A percentile compares a stretch with the other conserved stretches of the same genome.
These are phyloP conservation scores for Trichoderma hamatum DNA, from an alignment of 2,329 filamentous ascomycete genomes.

Conservation along the genomic window DNA sequence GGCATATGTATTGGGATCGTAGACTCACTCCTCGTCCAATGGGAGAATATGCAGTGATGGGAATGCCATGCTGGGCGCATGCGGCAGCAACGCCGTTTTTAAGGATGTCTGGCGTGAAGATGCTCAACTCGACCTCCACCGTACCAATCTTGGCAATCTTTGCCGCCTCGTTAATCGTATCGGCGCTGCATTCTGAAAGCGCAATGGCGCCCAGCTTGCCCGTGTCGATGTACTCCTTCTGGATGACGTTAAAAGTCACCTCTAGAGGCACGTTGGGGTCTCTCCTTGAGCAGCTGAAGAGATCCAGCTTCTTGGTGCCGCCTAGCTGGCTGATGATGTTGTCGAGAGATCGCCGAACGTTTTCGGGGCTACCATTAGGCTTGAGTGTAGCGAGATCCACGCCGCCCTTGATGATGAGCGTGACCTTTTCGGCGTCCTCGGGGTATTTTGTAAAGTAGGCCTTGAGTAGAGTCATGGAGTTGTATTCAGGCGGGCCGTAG, in stretches of 20 bases:
- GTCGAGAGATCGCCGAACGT: conserved; percentile 60
- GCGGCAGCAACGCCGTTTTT: conserved; percentile 56
- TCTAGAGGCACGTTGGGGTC: conserved; percentile 54
- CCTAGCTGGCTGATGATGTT: conserved; percentile 54
- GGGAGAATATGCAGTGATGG: conserved; percentile 66
- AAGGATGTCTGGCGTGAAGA: conserved; percentile 53
- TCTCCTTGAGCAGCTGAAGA: conserved; percentile 62
- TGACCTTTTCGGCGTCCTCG: conserved; percentile 63
- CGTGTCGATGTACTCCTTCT: conserved; percentile 53
- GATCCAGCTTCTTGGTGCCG: conserved; percentile 63
- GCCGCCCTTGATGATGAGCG: conserved; percentile 65
- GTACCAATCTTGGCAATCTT: conserved; percentile 49
- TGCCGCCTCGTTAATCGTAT: conserved; percentile 53
- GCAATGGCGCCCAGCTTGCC: conserved; percentile 56
- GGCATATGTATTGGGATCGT: neutral
- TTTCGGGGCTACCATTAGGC: conserved; percentile 57
- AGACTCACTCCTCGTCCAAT: conserved; percentile 37
- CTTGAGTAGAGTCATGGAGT: conserved; percentile 61
- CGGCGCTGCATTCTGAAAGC: conserved; percentile 55
- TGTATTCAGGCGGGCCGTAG: conserved; percentile 62
- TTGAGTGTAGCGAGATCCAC: conserved; percentile 36
- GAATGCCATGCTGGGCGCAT: conserved; percentile 66
- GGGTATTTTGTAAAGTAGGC: conserved; percentile 67
- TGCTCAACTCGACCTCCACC: conserved; percentile 59
- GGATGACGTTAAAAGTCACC: conserved; percentile 47